phyloP scores from a whole-genome alignment of 2,329 filamentous ascomycete species.

The Colletotrichum sp. region DNA sequence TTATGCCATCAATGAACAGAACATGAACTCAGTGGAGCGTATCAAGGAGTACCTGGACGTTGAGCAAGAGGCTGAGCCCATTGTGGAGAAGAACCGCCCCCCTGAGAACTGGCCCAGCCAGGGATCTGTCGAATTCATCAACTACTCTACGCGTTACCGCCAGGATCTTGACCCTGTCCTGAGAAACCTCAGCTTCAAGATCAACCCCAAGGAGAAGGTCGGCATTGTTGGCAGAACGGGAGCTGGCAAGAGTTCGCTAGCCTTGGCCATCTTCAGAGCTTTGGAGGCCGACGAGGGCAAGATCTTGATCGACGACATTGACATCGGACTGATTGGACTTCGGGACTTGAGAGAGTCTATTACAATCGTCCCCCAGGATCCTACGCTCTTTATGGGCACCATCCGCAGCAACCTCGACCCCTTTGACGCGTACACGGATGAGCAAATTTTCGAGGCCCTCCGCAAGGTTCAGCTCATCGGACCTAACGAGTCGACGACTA shows the following conservation, averaged over 20 bases:
- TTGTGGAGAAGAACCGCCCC: slow-evolving; percentile 81
- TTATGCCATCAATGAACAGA: slow-evolving; percentile 95
- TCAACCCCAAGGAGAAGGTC: slow-evolving; percentile 86
- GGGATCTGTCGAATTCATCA: slow-evolving; percentile 85
- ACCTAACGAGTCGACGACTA: slow-evolving; percentile 50
- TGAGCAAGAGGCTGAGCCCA: slow-evolving; percentile 84
- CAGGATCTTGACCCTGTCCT: slow-evolving; percentile 87
- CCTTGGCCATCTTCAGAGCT: slow-evolving; percentile 90
- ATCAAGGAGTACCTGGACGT: slow-evolving; percentile 97
- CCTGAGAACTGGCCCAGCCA: slow-evolving; percentile 82
- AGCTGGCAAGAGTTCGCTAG: slow-evolving; percentile 94
- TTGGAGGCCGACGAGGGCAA: slow-evolving; percentile 89
- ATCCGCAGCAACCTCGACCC: slow-evolving; percentile 93
- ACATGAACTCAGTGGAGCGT: slow-evolving; percentile 98
- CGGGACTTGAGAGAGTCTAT: slow-evolving; percentile 91
- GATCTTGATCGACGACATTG: slow-evolving; percentile 89
- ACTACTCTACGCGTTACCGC: slow-evolving; percentile 89
- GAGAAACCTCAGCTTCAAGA: slow-evolving; percentile 83
- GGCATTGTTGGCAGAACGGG: slow-evolving; percentile 96
- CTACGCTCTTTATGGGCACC: slow-evolving; percentile 90
- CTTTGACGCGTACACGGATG: slow-evolving; percentile 86
- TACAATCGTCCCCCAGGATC: slow-evolving; percentile 97
- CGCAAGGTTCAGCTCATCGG: slow-evolving; percentile 88
- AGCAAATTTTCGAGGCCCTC: slow-evolving; percentile 86
- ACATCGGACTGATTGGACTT: slow-evolving; percentile 89